Base-by-base conservation (phyloP, 768 basidiomycete species). In the Trametes meyenii region DNA sequence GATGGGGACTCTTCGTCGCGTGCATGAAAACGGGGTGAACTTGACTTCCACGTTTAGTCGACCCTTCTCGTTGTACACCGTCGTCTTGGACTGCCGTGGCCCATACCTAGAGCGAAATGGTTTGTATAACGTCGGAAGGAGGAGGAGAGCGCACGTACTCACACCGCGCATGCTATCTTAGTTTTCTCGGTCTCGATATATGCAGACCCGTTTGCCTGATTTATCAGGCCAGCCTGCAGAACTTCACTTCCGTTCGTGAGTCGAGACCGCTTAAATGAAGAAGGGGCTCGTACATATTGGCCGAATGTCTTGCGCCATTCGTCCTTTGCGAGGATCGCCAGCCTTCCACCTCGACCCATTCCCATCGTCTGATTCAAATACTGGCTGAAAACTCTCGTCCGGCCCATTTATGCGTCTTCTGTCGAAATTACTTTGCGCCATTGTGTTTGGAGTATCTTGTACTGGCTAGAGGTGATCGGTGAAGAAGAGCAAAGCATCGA, bases 121-220 rank as follows among this genome's bases (percentile, higher is more conserved):
- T n/a, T 33, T 45, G 17, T 26, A 38, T 5, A 46, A 40, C 43
- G 55, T 48, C 33, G 42, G 5, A 53, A 58, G 17, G 38, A 44
- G 59, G 61, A 59, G 57, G 63, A 51, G 62, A 60, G 45, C 52
- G 57, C 39, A 59, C 50, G 43, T 51, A 83, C 90, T 69, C 68
- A 98, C 96, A 98, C 92, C 43, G 97, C 94, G 72, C 94, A 97
- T 5, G 94, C 95, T 64, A 99, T 86, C 77, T 99, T 99, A 0
- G 92, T 92, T 57, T 83, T 83, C 58, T 91, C 90, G 1, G 89
- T 90, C 76, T 99, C 97, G 67, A 99, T 91, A 71, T 98, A 99
- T 12, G 94, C 95, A 17, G 95, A 97, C 1, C 97, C 97, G 70
- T 94, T 96, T 0, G 97, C 96, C 75, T 97, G 94, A 63, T 78